Conservation (phyloP, 2,329 filamentous ascomycete genomes). For the Colletotrichum orchidophilum region DNA sequence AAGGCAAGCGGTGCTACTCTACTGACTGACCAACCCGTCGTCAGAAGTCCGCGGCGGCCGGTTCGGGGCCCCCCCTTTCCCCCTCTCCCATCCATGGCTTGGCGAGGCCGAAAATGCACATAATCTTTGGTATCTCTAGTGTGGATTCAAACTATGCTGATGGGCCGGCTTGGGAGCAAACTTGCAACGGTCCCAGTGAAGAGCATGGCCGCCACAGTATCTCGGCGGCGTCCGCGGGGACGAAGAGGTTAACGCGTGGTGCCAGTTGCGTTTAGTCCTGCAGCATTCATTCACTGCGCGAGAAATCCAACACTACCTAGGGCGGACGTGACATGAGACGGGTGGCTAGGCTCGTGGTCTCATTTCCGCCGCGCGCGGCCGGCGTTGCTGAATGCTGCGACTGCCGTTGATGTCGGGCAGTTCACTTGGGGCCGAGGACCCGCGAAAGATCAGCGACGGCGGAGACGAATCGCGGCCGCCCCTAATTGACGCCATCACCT, state of each 20-base stretch:
- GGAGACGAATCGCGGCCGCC: not conserved
- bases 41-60: not conserved
- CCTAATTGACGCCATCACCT: not conserved
- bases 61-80: not conserved
- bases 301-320: not conserved
- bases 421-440: not conserved
- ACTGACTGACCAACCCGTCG: not conserved
- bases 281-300: constrained; percentile 11
- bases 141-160: not conserved
- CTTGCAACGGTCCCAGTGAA: not conserved
- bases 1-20: not conserved
- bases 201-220: not conserved
- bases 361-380: not conserved
- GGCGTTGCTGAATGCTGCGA: not conserved
- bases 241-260: not conserved
- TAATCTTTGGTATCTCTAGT: not conserved
- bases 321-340: not conserved
- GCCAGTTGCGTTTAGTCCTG: not conserved
- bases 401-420: not conserved
- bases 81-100: not conserved
- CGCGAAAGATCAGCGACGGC: not conserved
- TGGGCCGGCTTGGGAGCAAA: not conserved
- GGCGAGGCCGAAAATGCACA: not conserved
- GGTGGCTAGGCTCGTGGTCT: not conserved
- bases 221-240: not conserved